Evolutionary conservation across 768 basidiomycete genomes (phyloP), one percentile per base, ranked within the genome.

Genomic region (Auricularia sp.): DNA sequence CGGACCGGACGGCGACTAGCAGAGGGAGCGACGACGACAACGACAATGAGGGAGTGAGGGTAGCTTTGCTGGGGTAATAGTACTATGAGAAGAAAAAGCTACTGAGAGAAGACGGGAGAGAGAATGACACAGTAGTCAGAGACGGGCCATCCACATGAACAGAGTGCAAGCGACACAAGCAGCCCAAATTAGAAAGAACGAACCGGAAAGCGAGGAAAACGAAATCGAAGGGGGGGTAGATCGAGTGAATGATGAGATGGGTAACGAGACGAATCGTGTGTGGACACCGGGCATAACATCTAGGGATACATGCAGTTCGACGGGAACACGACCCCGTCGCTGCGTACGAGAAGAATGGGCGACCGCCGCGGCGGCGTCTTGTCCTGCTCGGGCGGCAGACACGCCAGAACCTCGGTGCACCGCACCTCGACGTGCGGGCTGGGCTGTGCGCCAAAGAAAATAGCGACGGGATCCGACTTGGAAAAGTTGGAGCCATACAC

Each of bases 401-500:
- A 92, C 21, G 89, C 90, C 24, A 92, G 75, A 18, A 91, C 90
- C 77, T 94, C 92, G 39, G 87, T 87, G 77, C 92, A 93, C 67
- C 92, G 84, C 70, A 94, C 86, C 77, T 93, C 91, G 67, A 89
- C 88, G 72, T 85, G 89, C n/a, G 89, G 88, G 65, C 90, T 91
- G 63, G 88, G 90, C 74, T 92, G 89, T 33, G 86, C 84, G 51
- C 93, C 92, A 70, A 94, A 92, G 81, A 91, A 94, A 63, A 94
- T 85, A 56, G 82, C 84, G 66, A 91, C 80, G 44, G 92, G 90
- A 65, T 93, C 90, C 45, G 82, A 75, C 80, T 92, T 93, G 71
- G 82, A 85, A 75, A 94, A 92, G 77, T 94, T 90, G 76, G 94
- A 90, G 65, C 92, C 93, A 70, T 93, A 91, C 1, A 94, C 80